These are phyloP conservation scores for Sisymbrium irio DNA, from an alignment of 345 rosid species.

Conservation along the genomic window DNA sequence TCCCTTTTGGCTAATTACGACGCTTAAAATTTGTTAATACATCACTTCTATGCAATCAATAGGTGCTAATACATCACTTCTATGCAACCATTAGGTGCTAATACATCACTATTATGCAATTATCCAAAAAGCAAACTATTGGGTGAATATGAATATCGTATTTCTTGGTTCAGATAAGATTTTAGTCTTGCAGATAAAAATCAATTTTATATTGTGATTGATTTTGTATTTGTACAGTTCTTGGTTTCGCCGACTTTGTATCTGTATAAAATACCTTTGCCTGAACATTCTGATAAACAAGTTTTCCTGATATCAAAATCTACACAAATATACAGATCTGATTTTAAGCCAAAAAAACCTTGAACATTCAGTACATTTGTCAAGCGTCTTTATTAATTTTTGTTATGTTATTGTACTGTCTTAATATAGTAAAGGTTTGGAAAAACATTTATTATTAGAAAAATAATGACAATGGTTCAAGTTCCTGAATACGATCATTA, in stretches of 20 bases:
- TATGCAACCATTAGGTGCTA: slow-evolving; percentile 17
- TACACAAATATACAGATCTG: not conserved
- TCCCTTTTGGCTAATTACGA: slow-evolving; percentile 18
- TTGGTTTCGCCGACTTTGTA: no score
- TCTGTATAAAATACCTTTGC: no score
- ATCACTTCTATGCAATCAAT: slow-evolving; percentile 25
- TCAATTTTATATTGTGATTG: no score
- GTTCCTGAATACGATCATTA: not conserved
- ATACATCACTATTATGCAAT: slow-evolving; percentile 10
- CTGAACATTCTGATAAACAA: no score
- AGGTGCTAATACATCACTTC: slow-evolving; percentile 23
- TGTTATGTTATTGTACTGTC: not conserved
- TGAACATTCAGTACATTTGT: not conserved
- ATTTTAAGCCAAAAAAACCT: not conserved
- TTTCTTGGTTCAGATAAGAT: no score
- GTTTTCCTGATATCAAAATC: no score
- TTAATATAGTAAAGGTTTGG: not conserved
- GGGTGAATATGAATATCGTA: no score
- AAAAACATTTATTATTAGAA: not conserved
- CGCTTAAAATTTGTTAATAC: slow-evolving; percentile 22
- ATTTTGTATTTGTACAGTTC: no score
- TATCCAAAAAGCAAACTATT: not conserved
- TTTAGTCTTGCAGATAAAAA: no score
- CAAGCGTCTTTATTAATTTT: not conserved
- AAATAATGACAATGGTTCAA: not conserved